Percentiles rank a stretch among this genome's conserved stretches.
Conservation (phyloP, 129 eudicot genomes). For the Chrysanthemum lavandulifolium region DNA sequence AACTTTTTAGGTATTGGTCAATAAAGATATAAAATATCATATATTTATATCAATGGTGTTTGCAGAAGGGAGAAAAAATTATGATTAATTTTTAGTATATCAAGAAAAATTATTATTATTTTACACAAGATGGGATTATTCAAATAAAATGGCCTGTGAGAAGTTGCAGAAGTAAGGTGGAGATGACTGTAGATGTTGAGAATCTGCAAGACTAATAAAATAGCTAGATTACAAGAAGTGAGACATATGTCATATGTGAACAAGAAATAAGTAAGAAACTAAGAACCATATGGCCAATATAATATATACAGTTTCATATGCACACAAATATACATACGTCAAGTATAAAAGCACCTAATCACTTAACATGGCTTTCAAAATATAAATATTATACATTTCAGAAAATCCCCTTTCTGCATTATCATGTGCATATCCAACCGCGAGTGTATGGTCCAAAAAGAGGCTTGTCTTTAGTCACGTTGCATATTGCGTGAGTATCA, state of each 20-base stretch:
- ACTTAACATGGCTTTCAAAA: constrained; percentile 7
- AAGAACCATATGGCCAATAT: background rate
- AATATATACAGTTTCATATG: background rate
- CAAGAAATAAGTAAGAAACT: background rate
- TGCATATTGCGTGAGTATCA: background rate
- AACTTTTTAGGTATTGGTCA: background rate
- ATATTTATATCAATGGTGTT: no score
- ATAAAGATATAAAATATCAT: no score
- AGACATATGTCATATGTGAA: background rate
- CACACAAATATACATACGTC: constrained; percentile 4
- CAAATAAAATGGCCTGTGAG: no score
- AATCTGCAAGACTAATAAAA: background rate
- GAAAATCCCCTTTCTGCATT: background rate
- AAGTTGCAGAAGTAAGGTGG: background rate
- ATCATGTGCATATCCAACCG: constrained; percentile 13
- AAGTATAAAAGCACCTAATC: constrained; percentile 14
- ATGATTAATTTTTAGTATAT: background rate
- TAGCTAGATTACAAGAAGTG: background rate
- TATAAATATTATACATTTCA: constrained; percentile 2
- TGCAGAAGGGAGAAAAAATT: no score
- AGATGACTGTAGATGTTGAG: background rate
- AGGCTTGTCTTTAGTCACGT: background rate
- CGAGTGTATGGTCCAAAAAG: no score
- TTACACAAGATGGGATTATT: no score
- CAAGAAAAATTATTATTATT: no score